A percentile compares a stretch with the other conserved stretches of the same genome.
phyloP scores from a whole-genome alignment of 805 yeast genomes.

The Wickerhamiella brachini region DNA sequence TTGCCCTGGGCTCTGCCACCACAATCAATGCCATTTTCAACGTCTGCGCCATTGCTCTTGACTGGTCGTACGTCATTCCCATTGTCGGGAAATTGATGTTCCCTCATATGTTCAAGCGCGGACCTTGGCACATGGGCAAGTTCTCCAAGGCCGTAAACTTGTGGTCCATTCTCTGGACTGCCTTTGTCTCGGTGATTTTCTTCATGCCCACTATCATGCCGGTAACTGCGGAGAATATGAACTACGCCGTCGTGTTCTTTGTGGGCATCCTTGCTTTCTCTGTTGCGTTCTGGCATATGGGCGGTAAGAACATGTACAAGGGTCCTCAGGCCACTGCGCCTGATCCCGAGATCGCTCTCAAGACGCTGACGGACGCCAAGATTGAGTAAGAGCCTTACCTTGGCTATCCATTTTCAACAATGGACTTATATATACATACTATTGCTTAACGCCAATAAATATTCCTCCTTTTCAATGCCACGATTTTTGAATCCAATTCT shows the following conservation, averaged over 20 bases:
- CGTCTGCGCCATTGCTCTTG: slow-evolving; percentile 57
- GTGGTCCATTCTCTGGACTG: slow-evolving; percentile 17
- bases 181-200: slow-evolving; percentile 17
- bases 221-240: slow-evolving; percentile 19
- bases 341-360: slow-evolving; percentile 14
- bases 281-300: slow-evolving; percentile 14
- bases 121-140: slow-evolving; percentile 55
- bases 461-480: too few species aligned
- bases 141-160: slow-evolving; percentile 16
- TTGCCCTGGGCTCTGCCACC: slow-evolving; percentile 45
- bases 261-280: slow-evolving; percentile 15
- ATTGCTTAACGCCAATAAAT: background rate
- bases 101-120: slow-evolving; percentile 41
- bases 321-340: slow-evolving; percentile 18
- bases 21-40: slow-evolving; percentile 62
- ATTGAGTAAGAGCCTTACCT: slow-evolving; percentile 12
- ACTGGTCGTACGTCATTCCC: slow-evolving; percentile 54
- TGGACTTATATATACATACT: background rate
- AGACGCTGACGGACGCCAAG: slow-evolving; percentile 9
- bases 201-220: slow-evolving; percentile 19
- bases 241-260: slow-evolving; percentile 21
- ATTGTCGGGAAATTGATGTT: slow-evolving; percentile 44
- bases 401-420: background rate
- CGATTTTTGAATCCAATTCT: too few species aligned
- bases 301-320: slow-evolving; percentile 14